Evolutionary conservation across 1,284 basidiomycete genomes (phyloP), one percentile per base, ranked within the genome.

Genomic region (Tremellales sp.): DNA sequence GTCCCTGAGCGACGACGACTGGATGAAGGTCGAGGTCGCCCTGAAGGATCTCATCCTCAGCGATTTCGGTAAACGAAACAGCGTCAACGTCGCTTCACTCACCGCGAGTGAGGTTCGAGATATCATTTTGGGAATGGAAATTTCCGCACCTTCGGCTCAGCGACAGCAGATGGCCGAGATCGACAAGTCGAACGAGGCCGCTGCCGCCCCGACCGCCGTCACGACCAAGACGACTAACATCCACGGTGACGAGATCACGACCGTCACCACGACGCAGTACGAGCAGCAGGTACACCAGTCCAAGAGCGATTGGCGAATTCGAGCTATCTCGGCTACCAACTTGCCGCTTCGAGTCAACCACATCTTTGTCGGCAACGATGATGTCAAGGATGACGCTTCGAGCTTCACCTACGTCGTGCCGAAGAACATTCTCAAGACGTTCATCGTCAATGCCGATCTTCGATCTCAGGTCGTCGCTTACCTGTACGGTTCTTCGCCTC

Each of bases 151-250:
- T 0, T 80, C 79, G 23, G 77, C 79, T 42, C 96, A 99, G 72
- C 86, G 96, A 45, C 96, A 98, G 75, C 94, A 98, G 77, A 97
- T 97, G 93, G 96, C 94, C 13, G 96, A 98, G 74, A 79, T 99
- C 50, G 96, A 99, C 73, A 97, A 98, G 80, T 86, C 86, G 53
- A 84, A 89, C 13, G 92, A 96, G 71, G 92, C 93, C 0, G 55
- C 54, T 19, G 83, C 84, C 52, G 94, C 98, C 74, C 87, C 98
- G 58, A 99, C 96, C 4, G 94, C 96, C 21, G 80, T 97, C 31
- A 92, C 97, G 76, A 97, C 93, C 75, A 86, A 91, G 80, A 98
- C 94, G 8, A 96, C 92, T 51, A 98, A 98, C 71, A 84, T 97
- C 40, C 64, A 67, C 46, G 94, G 96, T 73, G 96, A 99, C 74